Evolutionary conservation across 306 rosid species (phyloP).

Genomic region (Acacia crassicarpa): DNA sequence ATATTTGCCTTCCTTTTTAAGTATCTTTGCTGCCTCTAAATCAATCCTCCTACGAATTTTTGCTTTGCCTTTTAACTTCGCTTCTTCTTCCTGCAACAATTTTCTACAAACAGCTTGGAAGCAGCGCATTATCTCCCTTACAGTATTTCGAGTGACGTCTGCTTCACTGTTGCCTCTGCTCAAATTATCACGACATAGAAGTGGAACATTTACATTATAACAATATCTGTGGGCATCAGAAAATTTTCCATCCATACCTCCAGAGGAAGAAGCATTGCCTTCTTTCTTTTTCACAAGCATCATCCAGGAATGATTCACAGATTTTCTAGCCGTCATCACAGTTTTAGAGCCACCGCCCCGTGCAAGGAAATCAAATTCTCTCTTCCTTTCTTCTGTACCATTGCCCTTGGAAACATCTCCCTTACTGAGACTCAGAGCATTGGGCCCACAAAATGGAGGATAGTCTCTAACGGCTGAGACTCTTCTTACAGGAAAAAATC

Average conservation of each 20-base stretch:
- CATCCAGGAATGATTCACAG: conserved; percentile 2
- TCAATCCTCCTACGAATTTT: conserved; percentile 41
- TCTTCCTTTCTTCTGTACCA: conserved; percentile 35
- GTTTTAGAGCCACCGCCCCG: conserved; percentile 21
- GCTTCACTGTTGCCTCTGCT: conserved; percentile 14
- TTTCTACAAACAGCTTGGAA: conserved; percentile 59
- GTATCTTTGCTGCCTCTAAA: conserved; percentile 45
- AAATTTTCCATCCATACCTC: conserved; percentile 21
- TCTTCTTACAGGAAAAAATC: neutral
- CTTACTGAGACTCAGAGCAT: conserved; percentile 11
- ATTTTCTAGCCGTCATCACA: conserved; percentile 30
- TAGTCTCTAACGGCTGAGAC: conserved; percentile 3
- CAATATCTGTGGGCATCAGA: conserved; percentile 3
- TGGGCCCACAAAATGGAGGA: conserved; percentile 38
- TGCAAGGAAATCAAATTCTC: conserved; percentile 11
- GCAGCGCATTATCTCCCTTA: conserved; percentile 61
- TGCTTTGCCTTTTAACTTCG: conserved; percentile 42
- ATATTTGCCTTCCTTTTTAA: conserved; percentile 43
- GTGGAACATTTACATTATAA: conserved; percentile 39
- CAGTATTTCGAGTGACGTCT: conserved; percentile 35
- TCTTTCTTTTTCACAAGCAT: conserved; percentile 31
- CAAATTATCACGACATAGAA: conserved; percentile 29
- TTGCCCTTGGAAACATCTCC: conserved; percentile 1
- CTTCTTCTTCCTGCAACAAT: conserved; percentile 65
- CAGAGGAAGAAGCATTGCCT: conserved; percentile 9